Evolutionary conservation across 2,329 filamentous ascomycete genomes (phyloP), one percentile per base, ranked within the genome.

Genomic region (Mycocentrospora acerina): DNA sequence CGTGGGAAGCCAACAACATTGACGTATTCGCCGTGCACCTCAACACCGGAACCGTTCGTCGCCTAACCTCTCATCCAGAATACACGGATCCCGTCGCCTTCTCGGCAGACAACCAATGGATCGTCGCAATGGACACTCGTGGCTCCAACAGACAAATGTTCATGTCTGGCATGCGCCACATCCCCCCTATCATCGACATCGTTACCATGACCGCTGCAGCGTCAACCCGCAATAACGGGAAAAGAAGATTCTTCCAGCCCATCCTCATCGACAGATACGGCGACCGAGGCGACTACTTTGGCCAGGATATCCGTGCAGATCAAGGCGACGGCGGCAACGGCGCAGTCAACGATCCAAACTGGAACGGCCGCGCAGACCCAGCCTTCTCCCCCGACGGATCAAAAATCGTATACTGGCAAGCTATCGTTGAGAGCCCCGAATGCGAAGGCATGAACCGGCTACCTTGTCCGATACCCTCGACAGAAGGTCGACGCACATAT

Each of bases 321-420:
- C n/a, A n/a, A n/a, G 46, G 50, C 4, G 35, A 52, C 19, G 42
- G 37, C 7, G 35, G 37, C 26, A 22, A 36, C 4, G 44, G 44
- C 9, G 36, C 39, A 2, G 41, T 71, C n/a, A 69, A 71, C 36
- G 72, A 76, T 36, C 68, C 72, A 0, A 62, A 73, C 17, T 76
- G 74, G 74, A 76, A 76, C 46, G 73, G 60, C 4, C 53, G 59
- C 9, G 74, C 73, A 4, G 74, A 76, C 46, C 74, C 71, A 2
- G 57, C 52, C 1, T 72, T 60, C 29, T 71, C 68, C 2, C 59
- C 48, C 1, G 73, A 76, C 43, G 64, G 67, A 4, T 75, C 71
- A 0, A 48, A 57, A 2, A 65, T 76, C 24, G 67, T 66, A 0
- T 77, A 71, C 44, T 73, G 55, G 53, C 69, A 77, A 45, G 55